Base-by-base conservation (phyloP, 2,329 filamentous ascomycete species). In the Polychaeton citri region DNA sequence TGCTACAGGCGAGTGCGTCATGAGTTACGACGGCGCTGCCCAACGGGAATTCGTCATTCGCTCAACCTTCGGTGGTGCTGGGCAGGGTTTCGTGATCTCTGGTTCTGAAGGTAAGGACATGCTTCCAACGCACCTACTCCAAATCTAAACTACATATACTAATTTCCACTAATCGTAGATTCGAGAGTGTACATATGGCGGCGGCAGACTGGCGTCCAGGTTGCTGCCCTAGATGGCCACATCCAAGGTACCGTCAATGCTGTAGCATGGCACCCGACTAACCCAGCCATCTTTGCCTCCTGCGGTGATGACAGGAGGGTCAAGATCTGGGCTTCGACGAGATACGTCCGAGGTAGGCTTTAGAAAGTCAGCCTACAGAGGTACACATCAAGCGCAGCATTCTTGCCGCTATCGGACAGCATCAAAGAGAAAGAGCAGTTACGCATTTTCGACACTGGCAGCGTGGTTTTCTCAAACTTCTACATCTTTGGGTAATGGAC, bases 41-140 rank as follows among this genome's bases (percentile, higher is more conserved):
- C 83, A 86, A 43, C 79, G 76, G 36, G 65, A 79, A 2, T 94
- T 68, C 52, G 72, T 95, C 37, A 92, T 98, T 40, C 72, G 88
- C 34, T 82, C 79, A 49, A 66, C 70, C 0, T 90, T 95, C 59
- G 90, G 90, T 13, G 90, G 90, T 20, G 87, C 88, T 1, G 79
- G 83, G 39, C 86, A 95, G 61, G 87, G 80, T 54, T 95, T 95
- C 57, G 80, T 96, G 7, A 69, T 92, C 19, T 88, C 83, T 50
- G 90, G 90, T 8, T 94, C 86, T 50, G 86, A 95, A 71, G 81
- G 84, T 86, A 63, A 13, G 28, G 33, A 12, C 12, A 40, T 18
- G 42, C 4, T 6, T 17, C 21, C 38, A n/a, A n/a, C n/a, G n/a
- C n/a, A n/a, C n/a, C n/a, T n/a, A n/a, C n/a, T n/a, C n/a, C n/a